A percentile compares a stretch with the other conserved stretches of the same genome.
Evolutionary conservation across 2,329 filamentous ascomycete genomes (phyloP).

Genomic region (Dactylonectria macrodidyma): DNA sequence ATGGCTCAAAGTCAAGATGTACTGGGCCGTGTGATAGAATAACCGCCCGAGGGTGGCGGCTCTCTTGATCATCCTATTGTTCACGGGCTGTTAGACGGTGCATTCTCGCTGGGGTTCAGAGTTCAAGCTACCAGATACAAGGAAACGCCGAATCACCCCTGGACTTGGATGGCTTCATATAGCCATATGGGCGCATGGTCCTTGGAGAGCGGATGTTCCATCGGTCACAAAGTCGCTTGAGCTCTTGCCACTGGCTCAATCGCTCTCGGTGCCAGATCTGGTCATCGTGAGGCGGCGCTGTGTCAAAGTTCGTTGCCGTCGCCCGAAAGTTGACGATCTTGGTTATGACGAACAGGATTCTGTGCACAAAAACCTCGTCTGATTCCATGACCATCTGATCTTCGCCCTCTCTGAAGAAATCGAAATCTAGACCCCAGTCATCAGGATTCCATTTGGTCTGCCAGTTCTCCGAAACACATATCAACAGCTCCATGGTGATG

Average conservation of each 20-base stretch:
- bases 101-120: background rate
- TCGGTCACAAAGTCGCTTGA: slow-evolving; percentile 86
- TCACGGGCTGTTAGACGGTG: slow-evolving; percentile 6
- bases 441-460: slow-evolving; percentile 90
- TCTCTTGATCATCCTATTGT: slow-evolving; percentile 81
- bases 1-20: slow-evolving; percentile 84
- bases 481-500: slow-evolving; percentile 90
- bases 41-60: slow-evolving; percentile 85
- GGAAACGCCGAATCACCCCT: slow-evolving; percentile 83
- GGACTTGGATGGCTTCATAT: slow-evolving; percentile 78
- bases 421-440: slow-evolving; percentile 88
- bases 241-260: slow-evolving; percentile 81
- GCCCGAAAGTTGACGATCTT: slow-evolving; percentile 90
- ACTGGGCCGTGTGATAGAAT: slow-evolving; percentile 91
- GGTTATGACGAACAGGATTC: slow-evolving; percentile 89
- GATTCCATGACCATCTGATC: slow-evolving; percentile 67
- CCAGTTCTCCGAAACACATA: slow-evolving; percentile 90
- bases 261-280: slow-evolving; percentile 75
- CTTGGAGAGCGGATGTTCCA: slow-evolving; percentile 86
- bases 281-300: slow-evolving; percentile 73
- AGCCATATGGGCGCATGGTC: slow-evolving; percentile 90
- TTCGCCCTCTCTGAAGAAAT: slow-evolving; percentile 61
- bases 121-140: slow-evolving; percentile 79
- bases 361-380: slow-evolving; percentile 90
- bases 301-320: slow-evolving; percentile 73